A percentile compares a stretch with the other conserved stretches of the same genome.
phyloP scores from a whole-genome alignment of 306 rosid species.

The Erythrophleum fordii region DNA sequence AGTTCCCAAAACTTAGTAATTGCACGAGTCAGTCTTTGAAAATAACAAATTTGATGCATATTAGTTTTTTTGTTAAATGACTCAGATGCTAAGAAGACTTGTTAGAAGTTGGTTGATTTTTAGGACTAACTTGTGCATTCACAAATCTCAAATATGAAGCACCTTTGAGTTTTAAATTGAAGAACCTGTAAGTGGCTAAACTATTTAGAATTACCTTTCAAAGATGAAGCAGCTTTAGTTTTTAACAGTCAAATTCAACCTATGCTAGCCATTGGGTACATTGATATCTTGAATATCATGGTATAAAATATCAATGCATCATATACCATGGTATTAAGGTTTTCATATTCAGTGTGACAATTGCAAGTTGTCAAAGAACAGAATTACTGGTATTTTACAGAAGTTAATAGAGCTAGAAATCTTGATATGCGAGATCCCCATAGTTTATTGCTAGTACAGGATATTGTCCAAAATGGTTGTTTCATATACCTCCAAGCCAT shows the following conservation, averaged over 20 bases:
- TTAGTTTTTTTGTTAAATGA: neutral
- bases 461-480: too few species aligned
- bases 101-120: too few species aligned
- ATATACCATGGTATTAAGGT: too few species aligned
- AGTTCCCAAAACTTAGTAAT: neutral
- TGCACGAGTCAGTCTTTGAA: neutral
- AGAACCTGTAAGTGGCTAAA: slow-evolving; percentile 71
- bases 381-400: too few species aligned
- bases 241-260: neutral
- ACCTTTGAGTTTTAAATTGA: too few species aligned
- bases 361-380: neutral
- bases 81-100: too few species aligned
- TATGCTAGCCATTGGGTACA: neutral
- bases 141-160: neutral
- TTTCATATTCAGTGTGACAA: neutral
- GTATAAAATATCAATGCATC: neutral
- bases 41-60: neutral
- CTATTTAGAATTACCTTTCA: neutral
- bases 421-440: too few species aligned
- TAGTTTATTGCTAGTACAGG: too few species aligned
- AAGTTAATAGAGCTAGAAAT: too few species aligned
- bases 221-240: neutral
- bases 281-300: neutral
- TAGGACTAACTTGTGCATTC: neutral
- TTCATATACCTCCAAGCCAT: too few species aligned